These are phyloP conservation scores for Saprolegnia parasitica DNA, from an alignment of 352 stramenopile genomes.

Conservation along the genomic window DNA sequence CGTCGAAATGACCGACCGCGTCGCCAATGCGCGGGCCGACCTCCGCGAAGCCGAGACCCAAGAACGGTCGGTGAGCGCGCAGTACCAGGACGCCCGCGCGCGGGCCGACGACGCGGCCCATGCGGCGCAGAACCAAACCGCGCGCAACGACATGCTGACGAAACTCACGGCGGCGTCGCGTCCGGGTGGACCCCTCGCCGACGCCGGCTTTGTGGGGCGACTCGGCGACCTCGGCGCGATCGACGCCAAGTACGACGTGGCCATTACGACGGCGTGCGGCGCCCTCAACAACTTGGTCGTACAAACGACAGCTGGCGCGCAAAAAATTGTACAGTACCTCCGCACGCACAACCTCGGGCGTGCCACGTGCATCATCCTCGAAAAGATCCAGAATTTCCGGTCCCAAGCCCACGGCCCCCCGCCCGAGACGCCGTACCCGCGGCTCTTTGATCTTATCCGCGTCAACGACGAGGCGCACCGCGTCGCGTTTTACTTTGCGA, in stretches of 20 bases:
- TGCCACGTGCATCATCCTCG: slow-evolving; percentile 97
- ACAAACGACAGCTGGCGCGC: slow-evolving; percentile 91
- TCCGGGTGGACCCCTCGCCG: slow-evolving; percentile 85
- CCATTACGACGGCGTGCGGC: slow-evolving; percentile 95
- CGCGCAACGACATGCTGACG: slow-evolving; percentile 74
- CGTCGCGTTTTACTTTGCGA: slow-evolving; percentile 94
- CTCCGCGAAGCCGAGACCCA: slow-evolving; percentile 55
- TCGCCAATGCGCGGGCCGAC: slow-evolving; percentile 77
- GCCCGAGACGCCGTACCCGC: slow-evolving; percentile 48
- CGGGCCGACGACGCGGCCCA: slow-evolving; percentile 76
- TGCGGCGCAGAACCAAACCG: slow-evolving; percentile 62
- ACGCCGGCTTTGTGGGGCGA: slow-evolving; percentile 92
- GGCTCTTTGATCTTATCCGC: slow-evolving; percentile 87
- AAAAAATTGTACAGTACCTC: slow-evolving; percentile 95
- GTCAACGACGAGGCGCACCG: slow-evolving; percentile 86
- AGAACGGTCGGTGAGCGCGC: slow-evolving; percentile 46
- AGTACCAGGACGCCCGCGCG: slow-evolving; percentile 58
- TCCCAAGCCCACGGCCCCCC: slow-evolving; percentile 59
- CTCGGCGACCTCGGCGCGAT: slow-evolving; percentile 97
- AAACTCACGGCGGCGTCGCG: slow-evolving; percentile 89
- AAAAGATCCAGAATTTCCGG: slow-evolving; percentile 90
- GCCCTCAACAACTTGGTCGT: slow-evolving; percentile 97
- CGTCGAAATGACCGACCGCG: slow-evolving; percentile 56
- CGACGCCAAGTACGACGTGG: slow-evolving; percentile 95
- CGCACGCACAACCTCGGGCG: slow-evolving; percentile 93